These are phyloP conservation scores for Aureobasidium pullulans DNA, from an alignment of 2,329 filamentous ascomycete genomes.

Conservation along the genomic window DNA sequence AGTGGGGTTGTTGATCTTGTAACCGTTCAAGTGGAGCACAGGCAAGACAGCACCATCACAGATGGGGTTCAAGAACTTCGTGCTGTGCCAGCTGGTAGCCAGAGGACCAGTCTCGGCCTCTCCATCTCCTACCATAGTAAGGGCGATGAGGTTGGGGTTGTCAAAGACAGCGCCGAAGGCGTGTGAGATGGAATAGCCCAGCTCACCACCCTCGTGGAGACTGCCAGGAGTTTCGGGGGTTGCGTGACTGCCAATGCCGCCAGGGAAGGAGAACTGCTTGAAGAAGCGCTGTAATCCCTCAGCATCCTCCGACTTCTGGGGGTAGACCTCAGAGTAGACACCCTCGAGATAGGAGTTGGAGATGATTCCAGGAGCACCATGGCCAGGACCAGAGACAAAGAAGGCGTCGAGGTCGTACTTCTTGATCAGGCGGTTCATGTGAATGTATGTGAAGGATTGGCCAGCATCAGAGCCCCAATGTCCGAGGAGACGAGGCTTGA, in stretches of 20 bases:
- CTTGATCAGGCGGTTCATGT: conserved; percentile 75
- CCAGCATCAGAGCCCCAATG: conserved; percentile 78
- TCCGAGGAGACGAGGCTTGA: conserved; percentile 67
- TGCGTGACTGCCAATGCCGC: conserved; percentile 69
- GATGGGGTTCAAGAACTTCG: conserved; percentile 73
- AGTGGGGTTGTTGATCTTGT: conserved; percentile 79
- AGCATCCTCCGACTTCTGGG: conserved; percentile 60
- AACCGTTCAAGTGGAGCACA: conserved; percentile 71
- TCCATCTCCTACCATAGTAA: conserved; percentile 74
- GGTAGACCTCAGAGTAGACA: conserved; percentile 70
- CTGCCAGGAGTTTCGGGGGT: conserved; percentile 72
- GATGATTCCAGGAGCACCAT: conserved; percentile 68
- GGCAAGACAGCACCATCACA: conserved; percentile 71
- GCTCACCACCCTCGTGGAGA: conserved; percentile 71
- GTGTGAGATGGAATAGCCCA: conserved; percentile 74
- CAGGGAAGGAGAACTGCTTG: conserved; percentile 77
- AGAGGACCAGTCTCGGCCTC: conserved; percentile 75
- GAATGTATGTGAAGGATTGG: conserved; percentile 73
- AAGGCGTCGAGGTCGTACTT: conserved; percentile 67
- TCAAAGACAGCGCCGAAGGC: conserved; percentile 73
- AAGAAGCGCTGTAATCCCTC: conserved; percentile 69
- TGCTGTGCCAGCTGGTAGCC: conserved; percentile 75
- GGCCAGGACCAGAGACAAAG: conserved; percentile 70
- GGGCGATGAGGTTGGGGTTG: conserved; percentile 63
- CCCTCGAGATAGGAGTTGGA: conserved; percentile 73